Evolutionary conservation across 1,139 yeast genomes (phyloP), one percentile per base, ranked within the genome.

Genomic region (Suhomyces anneliseae): DNA sequence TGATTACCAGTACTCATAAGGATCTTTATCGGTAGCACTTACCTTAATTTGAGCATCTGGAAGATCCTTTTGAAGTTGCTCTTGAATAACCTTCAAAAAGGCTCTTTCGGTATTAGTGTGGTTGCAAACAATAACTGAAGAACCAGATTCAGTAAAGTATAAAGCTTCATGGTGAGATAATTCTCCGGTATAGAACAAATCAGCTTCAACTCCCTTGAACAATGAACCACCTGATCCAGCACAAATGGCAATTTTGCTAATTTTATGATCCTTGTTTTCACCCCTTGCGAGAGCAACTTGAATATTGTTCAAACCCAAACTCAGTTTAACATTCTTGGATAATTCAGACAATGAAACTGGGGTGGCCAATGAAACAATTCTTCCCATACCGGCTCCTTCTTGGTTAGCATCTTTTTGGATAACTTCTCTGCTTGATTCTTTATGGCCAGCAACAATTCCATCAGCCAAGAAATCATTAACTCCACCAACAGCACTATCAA

Each of bases 31-130:
- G 0, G 66, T 59, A 40, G 65, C 54, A 55, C 87, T 81, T 31
- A 85, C 69, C 1, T 55, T 49, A n/a, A 85, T 69, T 11, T 68
- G 70, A 7, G 72, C 59, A 7, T 72, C 74, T 0, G 66, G 61
- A 54, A 83, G 78, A 45, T 79, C 83, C 10, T 58, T 53, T 41
- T 66, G 57, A 47, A 90, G 70, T 49, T 77, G 78, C 34, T 72
- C 65, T 54, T 75, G 73, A 66, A 93, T 60, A 2, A 64, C 70
- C 44, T 54, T 52, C 55, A 93, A 70, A 58, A 85, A 93, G 0
- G 96, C 96, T 46, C 99, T 75, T 66, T 95, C 99, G 0, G 97
- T 89, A 60, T 93, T 92, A 19, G 95, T 80, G 60, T 95, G 99
- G 55, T 92, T 92, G 57, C 96, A 87, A 3, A 82, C 79, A 44